These are phyloP conservation scores for Termitomyces titanicus DNA, from an alignment of 768 basidiomycete species.

Conservation along the genomic window DNA sequence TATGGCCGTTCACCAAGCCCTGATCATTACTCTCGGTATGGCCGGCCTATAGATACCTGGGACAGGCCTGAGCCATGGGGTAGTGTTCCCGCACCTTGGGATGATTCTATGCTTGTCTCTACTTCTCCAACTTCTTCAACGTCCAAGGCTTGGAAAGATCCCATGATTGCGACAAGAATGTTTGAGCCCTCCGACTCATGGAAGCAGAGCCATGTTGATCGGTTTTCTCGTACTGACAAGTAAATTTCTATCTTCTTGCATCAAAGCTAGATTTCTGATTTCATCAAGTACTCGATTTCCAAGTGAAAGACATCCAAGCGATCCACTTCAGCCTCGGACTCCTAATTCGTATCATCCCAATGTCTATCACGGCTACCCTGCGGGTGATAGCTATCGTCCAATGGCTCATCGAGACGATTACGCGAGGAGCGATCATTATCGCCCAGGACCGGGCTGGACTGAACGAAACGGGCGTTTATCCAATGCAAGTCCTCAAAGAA, in stretches of 20 bases:
- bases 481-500: conserved; percentile 6
- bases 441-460: conserved; percentile 31
- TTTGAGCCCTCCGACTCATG: conserved; percentile 73
- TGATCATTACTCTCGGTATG: conserved; percentile 37
- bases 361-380: conserved; percentile 6
- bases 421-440: conserved; percentile 45
- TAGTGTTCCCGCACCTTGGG: conserved; percentile 30
- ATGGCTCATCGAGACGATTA: conserved; percentile 37
- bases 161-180: conserved; percentile 40
- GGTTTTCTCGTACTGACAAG: conserved; percentile 35
- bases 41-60: conserved; percentile 42
- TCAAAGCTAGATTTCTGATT: not conserved
- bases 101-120: conserved; percentile 40
- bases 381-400: conserved; percentile 52
- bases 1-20: conserved; percentile 51
- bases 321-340: conserved; percentile 18
- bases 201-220: conserved; percentile 56
- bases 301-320: conserved; percentile 30
- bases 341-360: conserved; percentile 13
- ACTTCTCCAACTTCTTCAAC: conserved; percentile 31
- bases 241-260: conserved; percentile 21
- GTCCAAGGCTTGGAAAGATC: conserved; percentile 28
- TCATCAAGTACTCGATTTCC: conserved; percentile 7
- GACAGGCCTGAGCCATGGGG: conserved; percentile 41
- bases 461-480: conserved; percentile 5